A percentile compares a stretch with the other conserved stretches of the same genome.
Evolutionary conservation across 225 moss, liverwort and hornwort genomes (phyloP).

Genomic region (Thuidium tamariscinum): DNA sequence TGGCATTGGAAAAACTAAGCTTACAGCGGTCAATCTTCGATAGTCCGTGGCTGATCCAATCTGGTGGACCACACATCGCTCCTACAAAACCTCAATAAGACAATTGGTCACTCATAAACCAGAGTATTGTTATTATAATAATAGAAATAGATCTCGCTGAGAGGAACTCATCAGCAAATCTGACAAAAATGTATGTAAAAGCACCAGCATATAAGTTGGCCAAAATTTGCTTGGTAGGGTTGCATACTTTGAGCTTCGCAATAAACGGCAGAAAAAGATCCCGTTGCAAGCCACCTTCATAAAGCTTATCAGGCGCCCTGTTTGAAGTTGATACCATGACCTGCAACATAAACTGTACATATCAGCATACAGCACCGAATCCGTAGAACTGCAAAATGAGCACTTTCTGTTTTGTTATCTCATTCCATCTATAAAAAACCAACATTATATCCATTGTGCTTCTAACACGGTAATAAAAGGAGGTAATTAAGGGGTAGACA

Average conservation of each 20-base stretch:
- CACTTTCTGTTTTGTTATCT: background rate
- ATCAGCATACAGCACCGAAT: background rate
- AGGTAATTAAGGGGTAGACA: background rate
- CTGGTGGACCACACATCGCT: constrained; percentile 61
- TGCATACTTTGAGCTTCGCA: constrained; percentile 56
- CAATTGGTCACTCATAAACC: background rate
- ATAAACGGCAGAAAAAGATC: constrained; percentile 81
- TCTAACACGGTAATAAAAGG: background rate
- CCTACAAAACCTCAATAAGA: constrained; percentile 23
- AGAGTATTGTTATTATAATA: background rate
- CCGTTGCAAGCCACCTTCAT: constrained; percentile 87
- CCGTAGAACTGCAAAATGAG: background rate
- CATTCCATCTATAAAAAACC: background rate
- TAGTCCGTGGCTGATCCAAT: constrained; percentile 80
- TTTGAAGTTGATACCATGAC: constrained; percentile 86
- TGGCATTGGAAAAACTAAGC: background rate
- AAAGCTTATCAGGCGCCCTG: constrained; percentile 75
- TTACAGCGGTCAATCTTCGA: constrained; percentile 64
- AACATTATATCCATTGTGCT: background rate
- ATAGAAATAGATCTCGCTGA: background rate
- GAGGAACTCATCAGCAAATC: background rate
- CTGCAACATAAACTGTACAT: constrained; percentile 14
- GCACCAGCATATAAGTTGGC: background rate
- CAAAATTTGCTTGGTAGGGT: background rate
- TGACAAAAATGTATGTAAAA: background rate